A percentile compares a stretch with the other conserved stretches of the same genome.
Conservation (phyloP, 2,329 filamentous ascomycete species). For the Pseudovirgaria hyperparasitica region DNA sequence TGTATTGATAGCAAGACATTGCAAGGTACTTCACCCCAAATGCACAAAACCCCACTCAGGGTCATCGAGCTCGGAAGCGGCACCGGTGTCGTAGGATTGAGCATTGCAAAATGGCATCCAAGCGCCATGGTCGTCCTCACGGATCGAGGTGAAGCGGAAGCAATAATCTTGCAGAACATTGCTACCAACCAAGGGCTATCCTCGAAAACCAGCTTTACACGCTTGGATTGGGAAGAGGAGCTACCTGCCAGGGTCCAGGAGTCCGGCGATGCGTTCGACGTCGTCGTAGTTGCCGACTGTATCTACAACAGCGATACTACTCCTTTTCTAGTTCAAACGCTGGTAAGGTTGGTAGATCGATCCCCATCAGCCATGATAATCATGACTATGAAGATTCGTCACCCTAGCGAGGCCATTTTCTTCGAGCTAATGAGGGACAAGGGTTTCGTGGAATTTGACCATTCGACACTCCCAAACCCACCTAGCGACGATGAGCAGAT, state of each 20-base stretch:
- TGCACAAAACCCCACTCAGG: conserved; percentile 17
- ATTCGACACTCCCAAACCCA: conserved; percentile 3
- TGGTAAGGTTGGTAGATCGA: conserved; percentile 33
- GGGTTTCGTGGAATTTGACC: conserved; percentile 11
- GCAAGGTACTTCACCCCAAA: conserved; percentile 14
- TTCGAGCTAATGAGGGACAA: conserved; percentile 40
- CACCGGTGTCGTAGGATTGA: conserved; percentile 51
- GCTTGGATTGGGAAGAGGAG: conserved; percentile 51
- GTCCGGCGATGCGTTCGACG: conserved; percentile 38
- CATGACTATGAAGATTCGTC: conserved; percentile 54
- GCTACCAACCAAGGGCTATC: conserved; percentile 28
- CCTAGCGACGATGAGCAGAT: conserved; percentile 5
- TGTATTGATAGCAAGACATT: too few species aligned
- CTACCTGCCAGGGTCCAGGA: conserved; percentile 26
- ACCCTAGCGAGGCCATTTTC: conserved; percentile 53
- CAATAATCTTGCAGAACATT: conserved; percentile 47
- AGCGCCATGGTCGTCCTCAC: conserved; percentile 46
- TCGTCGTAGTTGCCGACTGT: conserved; percentile 57
- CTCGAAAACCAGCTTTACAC: conserved; percentile 33
- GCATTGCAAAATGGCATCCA: conserved; percentile 41
- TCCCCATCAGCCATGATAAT: conserved; percentile 41
- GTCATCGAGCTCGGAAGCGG: conserved; percentile 56
- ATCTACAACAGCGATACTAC: conserved; percentile 61
- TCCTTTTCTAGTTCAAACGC: conserved; percentile 46
- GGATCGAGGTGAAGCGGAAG: conserved; percentile 51